Evolutionary conservation across 1,284 basidiomycete species (phyloP).

Genomic region (Puccinia sorghi): DNA sequence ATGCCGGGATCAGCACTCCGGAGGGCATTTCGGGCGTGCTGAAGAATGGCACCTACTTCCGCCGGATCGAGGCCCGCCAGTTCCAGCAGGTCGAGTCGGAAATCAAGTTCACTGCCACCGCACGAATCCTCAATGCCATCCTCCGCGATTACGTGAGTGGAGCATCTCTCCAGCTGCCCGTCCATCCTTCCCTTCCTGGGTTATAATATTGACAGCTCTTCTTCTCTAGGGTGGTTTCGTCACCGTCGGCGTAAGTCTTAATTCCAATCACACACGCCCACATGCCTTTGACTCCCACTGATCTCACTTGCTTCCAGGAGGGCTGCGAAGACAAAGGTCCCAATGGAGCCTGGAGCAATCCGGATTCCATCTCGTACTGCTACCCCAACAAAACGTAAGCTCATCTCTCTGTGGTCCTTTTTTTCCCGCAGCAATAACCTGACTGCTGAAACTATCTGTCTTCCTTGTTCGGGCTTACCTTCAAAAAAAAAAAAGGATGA

Average conservation of each 20-base stretch:
- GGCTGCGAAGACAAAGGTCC: slow-evolving; percentile 42
- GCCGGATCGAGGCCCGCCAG: slow-evolving; percentile 31
- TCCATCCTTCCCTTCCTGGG: not conserved
- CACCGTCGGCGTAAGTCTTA: slow-evolving; percentile 27
- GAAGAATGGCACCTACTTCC: slow-evolving; percentile 31
- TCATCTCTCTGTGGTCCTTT: not conserved
- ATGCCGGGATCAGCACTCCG: slow-evolving; percentile 40
- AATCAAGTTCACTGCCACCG: slow-evolving; percentile 34
- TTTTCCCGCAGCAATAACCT: not conserved
- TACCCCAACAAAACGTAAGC: slow-evolving; percentile 45
- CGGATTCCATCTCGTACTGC: slow-evolving; percentile 34
- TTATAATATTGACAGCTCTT: no score
- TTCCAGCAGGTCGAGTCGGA: slow-evolving; percentile 30
- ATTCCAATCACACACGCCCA: not conserved
- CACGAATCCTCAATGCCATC: slow-evolving; percentile 31
- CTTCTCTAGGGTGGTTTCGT: slow-evolving; percentile 42
- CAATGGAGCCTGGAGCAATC: slow-evolving; percentile 45
- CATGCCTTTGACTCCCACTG: no score
- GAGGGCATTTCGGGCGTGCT: slow-evolving; percentile 29
- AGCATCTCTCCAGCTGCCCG: no score
- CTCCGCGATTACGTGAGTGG: slow-evolving; percentile 41
- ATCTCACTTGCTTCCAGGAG: slow-evolving; percentile 16
- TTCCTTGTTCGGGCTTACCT: not conserved
- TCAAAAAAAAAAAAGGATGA: slow-evolving; percentile 24
- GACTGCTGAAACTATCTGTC: not conserved